Percentiles rank a stretch among this genome's conserved stretches.
Conservation (phyloP, 2,329 filamentous ascomycete species). For the Paracoccidioides lutzii region DNA sequence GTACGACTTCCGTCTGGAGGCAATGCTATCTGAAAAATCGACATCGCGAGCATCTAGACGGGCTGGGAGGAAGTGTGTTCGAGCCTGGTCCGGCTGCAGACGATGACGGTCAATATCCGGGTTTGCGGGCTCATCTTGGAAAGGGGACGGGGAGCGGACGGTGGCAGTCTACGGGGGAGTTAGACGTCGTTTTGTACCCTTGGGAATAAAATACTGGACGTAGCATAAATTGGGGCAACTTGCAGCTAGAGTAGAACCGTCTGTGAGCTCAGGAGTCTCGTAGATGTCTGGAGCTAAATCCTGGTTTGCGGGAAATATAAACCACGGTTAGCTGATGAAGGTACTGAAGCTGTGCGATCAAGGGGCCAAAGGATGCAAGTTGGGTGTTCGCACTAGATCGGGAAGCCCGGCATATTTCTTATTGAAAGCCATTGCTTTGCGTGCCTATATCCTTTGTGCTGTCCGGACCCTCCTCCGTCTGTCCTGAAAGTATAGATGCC, state of each 20-base stretch:
- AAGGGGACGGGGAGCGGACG: constrained; percentile 43
- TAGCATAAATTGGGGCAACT: constrained; percentile 18
- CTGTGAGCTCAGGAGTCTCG: constrained; percentile 85
- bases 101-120: constrained; percentile 62
- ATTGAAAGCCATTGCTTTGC: constrained; percentile 52
- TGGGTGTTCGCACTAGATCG: constrained; percentile 48
- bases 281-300: constrained; percentile 91
- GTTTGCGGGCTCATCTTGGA: constrained; percentile 43
- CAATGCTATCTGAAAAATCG: constrained; percentile 83
- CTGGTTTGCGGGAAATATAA: constrained; percentile 32
- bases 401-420: constrained; percentile 73
- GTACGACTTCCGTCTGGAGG: constrained; percentile 72
- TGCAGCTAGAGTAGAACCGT: constrained; percentile 73
- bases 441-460: constrained; percentile 9
- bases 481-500: not conserved
- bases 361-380: not conserved
- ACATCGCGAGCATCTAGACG: constrained; percentile 63
- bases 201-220: not conserved
- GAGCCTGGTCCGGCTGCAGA: constrained; percentile 65
- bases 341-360: constrained; percentile 11
- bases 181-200: constrained; percentile 21
- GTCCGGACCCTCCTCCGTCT: not conserved
- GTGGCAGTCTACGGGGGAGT: constrained; percentile 45
- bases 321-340: not conserved
- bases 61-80: constrained; percentile 63